Conservation (phyloP, 2,329 filamentous ascomycete genomes). For the Colletotrichum paranaense region DNA sequence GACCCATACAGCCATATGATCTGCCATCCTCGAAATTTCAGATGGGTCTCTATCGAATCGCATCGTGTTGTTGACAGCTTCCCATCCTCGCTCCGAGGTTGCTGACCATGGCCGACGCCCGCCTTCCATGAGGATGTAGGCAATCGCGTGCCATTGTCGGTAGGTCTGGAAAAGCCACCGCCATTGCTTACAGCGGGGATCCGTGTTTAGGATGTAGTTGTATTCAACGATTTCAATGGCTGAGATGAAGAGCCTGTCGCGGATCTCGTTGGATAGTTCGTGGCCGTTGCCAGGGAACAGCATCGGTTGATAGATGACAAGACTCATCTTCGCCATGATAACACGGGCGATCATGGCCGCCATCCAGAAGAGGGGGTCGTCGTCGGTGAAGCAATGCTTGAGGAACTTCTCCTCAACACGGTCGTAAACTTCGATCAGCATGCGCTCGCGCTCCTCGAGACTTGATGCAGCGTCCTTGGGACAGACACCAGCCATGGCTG, state of each 20-base stretch:
- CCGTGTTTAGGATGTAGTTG: conserved; percentile 72
- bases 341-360: conserved; percentile 75
- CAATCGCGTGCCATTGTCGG: conserved; percentile 63
- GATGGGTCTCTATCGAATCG: conserved; percentile 50
- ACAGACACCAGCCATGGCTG: conserved; percentile 46
- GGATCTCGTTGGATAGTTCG: conserved; percentile 69
- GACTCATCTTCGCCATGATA: conserved; percentile 81
- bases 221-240: conserved; percentile 81
- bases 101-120: conserved; percentile 60
- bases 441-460: conserved; percentile 50
- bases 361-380: conserved; percentile 72
- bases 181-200: conserved; percentile 59
- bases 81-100: conserved; percentile 62
- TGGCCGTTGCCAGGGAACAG: conserved; percentile 69
- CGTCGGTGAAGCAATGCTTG: conserved; percentile 55
- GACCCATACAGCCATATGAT: conserved; percentile 62
- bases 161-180: conserved; percentile 63
- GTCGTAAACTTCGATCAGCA: conserved; percentile 64
- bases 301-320: conserved; percentile 81
- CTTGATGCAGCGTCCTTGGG: conserved; percentile 43
- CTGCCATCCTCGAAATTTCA: conserved; percentile 57
- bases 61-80: conserved; percentile 53
- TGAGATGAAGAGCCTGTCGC: conserved; percentile 76
- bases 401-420: conserved; percentile 67
- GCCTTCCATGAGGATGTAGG: conserved; percentile 60